Evolutionary conservation across 2,329 filamentous ascomycete genomes (phyloP).

Genomic region (Sarocladium kiliense): DNA sequence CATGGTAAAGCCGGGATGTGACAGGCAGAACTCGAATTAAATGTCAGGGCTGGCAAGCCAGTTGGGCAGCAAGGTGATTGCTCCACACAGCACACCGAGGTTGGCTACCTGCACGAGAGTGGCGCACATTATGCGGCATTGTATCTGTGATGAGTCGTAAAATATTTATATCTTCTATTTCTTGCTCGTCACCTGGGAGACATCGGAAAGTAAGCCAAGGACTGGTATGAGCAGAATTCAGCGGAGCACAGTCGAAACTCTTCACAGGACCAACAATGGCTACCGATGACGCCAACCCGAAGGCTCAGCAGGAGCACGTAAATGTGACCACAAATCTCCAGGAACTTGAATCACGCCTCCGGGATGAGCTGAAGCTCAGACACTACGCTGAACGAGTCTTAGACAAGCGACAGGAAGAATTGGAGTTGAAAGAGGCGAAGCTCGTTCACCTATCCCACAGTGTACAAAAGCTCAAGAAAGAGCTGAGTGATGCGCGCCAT

Average conservation of each 20-base stretch:
- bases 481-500: constrained; percentile 25
- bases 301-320: neutral
- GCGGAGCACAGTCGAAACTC: neutral
- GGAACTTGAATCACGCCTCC: neutral
- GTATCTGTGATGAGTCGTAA: neutral
- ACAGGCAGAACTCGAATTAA: neutral
- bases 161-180: neutral
- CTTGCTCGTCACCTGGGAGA: neutral
- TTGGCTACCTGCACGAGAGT: neutral
- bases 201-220: no score
- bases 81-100: neutral
- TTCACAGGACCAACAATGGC: neutral
- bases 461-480: constrained; percentile 23
- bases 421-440: constrained; percentile 25
- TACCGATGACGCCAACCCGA: neutral
- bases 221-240: no score
- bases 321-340: neutral
- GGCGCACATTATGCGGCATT: neutral
- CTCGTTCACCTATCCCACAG: constrained; percentile 21
- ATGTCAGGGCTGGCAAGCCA: neutral
- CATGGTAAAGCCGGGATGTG: neutral
- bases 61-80: constrained; percentile 1
- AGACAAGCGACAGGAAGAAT: constrained; percentile 29
- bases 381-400: constrained; percentile 30
- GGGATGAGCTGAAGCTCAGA: constrained; percentile 22